phyloP scores from a whole-genome alignment of 371 early-diverging fungal species.

The Batkoa obscura region DNA sequence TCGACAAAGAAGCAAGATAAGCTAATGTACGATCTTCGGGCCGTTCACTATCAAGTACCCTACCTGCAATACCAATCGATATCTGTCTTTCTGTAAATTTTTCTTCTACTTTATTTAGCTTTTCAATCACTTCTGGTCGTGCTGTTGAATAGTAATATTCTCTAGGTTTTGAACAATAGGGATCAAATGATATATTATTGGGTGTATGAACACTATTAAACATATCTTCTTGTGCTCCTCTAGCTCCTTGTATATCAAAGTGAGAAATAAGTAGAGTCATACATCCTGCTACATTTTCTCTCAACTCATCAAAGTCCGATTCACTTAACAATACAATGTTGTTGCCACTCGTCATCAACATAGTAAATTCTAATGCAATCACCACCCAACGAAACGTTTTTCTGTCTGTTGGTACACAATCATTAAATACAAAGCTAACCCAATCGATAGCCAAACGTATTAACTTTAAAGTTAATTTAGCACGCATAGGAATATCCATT shows the following conservation, averaged over 20 bases:
- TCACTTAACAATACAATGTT: conserved; percentile 45
- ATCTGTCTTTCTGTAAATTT: conserved; percentile 24
- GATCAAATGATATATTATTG: neutral
- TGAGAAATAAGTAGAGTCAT: conserved; percentile 62
- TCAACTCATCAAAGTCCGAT: conserved; percentile 45
- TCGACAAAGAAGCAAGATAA: conserved; percentile 50
- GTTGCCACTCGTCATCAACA: conserved; percentile 51
- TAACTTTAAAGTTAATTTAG: conserved; percentile 34
- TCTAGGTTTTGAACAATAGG: too few relatives aligned
- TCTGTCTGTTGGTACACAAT: conserved; percentile 51
- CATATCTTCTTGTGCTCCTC: conserved; percentile 14
- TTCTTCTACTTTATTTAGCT: conserved; percentile 25
- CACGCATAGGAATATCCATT: conserved; percentile 29
- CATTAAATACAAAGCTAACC: conserved; percentile 52
- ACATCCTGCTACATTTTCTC: conserved; percentile 50
- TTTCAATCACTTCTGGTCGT: conserved; percentile 8
- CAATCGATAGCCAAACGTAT: conserved; percentile 60
- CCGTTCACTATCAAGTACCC: conserved; percentile 51
- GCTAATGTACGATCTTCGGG: conserved; percentile 60
- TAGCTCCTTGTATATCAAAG: conserved; percentile 51
- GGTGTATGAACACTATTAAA: neutral
- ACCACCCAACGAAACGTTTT: conserved; percentile 82
- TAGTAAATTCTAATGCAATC: conserved; percentile 63
- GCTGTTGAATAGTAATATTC: too few relatives aligned
- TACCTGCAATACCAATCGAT: conserved; percentile 42